Base-by-base conservation (phyloP, 805 yeast genomes). In the Debaryomyces tyrocola region DNA sequence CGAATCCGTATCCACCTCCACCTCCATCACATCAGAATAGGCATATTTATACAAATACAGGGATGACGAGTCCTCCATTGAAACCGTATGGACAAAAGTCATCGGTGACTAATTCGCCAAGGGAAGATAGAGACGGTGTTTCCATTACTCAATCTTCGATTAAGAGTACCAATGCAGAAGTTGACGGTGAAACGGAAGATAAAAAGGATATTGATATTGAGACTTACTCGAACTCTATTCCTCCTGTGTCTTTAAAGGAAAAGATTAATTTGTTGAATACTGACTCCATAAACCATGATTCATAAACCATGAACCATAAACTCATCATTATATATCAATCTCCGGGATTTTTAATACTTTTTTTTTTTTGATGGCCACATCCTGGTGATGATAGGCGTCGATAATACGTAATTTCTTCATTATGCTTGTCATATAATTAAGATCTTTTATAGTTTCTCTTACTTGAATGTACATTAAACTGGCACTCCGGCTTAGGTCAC, bases 211-310 rank as follows among this genome's bases (percentile, higher is more conserved):
- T 48, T 6, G 44, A 47, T 4, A 45, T 57, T n/a, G 57, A 51
- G 9, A 46, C 40, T 8, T 35, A 41, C 4, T 44, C 52, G 15
- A 29, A 33, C n/a, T 48, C 54, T 24, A 57, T 57, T 4, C 76
- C 78, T 4, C 78, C 74, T 8, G 66, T 77, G 48, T 68, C 79
- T 2, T 54, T 77, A 33, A 62, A 60, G 27, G 81, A 77, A 50
- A 76, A 76, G 53, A 72, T 77, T 53, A 58, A 62, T 17, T 48
- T 76, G 45, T 57, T 77, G 54, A 70, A 65, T 47, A 59, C 60
- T 20, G 73, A 69, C 33, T 8, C 42, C 7, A 24, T 24, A 24
- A 24, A 28, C 12, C 10, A 12, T 12, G 24, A 37, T 9, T 6
- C 8, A n/a, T 37, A 17, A 15, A 36, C 14, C n/a, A n/a, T n/a